Evolutionary conservation across 495 filamentous ascomycete species (phyloP).

Genomic region (Hypoxylon trugodes): DNA sequence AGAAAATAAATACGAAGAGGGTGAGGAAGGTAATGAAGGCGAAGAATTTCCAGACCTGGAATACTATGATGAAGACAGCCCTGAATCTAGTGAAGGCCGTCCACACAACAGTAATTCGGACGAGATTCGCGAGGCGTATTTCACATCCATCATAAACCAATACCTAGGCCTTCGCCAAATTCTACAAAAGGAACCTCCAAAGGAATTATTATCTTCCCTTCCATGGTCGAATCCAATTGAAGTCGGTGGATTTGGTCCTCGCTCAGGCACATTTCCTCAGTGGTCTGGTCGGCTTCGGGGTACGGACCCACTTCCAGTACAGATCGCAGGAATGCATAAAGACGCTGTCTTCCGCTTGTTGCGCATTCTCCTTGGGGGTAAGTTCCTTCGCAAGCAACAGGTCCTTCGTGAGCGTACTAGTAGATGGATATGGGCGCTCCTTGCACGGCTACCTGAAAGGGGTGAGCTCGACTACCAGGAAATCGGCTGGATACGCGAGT

Average conservation of each 20-base stretch:
- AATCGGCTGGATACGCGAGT: slow-evolving; percentile 64
- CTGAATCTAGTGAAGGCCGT: slow-evolving; percentile 41
- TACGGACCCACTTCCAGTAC: slow-evolving; percentile 70
- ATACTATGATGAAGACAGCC: slow-evolving; percentile 30
- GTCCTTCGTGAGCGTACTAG: slow-evolving; percentile 59
- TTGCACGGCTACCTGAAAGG: slow-evolving; percentile 64
- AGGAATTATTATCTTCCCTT: slow-evolving; percentile 57
- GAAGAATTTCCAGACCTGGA: slow-evolving; percentile 2
- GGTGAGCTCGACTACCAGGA: slow-evolving; percentile 66
- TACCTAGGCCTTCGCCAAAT: slow-evolving; percentile 67
- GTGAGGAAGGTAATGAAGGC: neutral
- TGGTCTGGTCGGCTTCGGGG: slow-evolving; percentile 58
- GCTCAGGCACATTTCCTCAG: slow-evolving; percentile 57
- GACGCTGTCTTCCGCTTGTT: slow-evolving; percentile 66
- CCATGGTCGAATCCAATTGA: slow-evolving; percentile 65
- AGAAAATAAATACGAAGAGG: slow-evolving; percentile 5
- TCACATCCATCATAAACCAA: slow-evolving; percentile 65
- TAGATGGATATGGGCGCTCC: slow-evolving; percentile 69
- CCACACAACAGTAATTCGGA: slow-evolving; percentile 49
- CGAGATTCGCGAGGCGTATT: slow-evolving; percentile 64
- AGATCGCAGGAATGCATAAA: slow-evolving; percentile 74
- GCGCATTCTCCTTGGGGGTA: slow-evolving; percentile 52
- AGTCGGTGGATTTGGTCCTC: slow-evolving; percentile 56
- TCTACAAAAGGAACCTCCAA: slow-evolving; percentile 64
- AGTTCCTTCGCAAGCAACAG: slow-evolving; percentile 56